Base-by-base conservation (phyloP, 352 stramenopile genomes). In the Proteromonas lacertae region DNA sequence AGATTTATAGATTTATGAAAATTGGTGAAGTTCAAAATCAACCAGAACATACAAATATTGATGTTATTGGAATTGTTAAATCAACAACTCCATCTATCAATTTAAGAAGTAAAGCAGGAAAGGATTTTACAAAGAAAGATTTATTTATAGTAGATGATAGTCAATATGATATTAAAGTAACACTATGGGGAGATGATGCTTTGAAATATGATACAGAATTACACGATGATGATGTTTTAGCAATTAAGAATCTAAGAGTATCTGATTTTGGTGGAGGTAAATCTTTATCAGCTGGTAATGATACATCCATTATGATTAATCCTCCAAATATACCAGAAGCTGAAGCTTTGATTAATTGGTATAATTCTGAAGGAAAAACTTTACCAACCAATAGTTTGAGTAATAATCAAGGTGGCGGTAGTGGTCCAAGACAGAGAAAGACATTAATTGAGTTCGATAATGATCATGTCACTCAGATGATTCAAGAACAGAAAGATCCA, bases 51-150 rank as follows among this genome's bases (percentile, higher is more conserved):
- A 52, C 40, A 19, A 82, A 66, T 40, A 59, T 94, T 19, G 81
- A 96, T 56, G 57, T 95, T 23, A 73, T 97, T 39, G 82, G 56
- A 14, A 62, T 96, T 14, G 77, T 93, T n/a, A 79, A 82, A 39
- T 51, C 68, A 20, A 67, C 90, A 20, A 63, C 63, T 1, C 76
- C 87, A 24, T 60, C 80, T 29, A 62, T 55, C 21, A 66, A 71
- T 28, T 75, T 97, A n/a, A n/a, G n/a, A n/a, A n/a, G n/a, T n/a
- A n/a, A 13, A 9, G 29, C 5, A 18, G 69, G 69, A 35, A 78
- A 78, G 46, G 75, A 93, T 51, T 52, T 94, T 16, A 67, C 70
- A 33, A 96, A 96, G 63, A 74, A 75, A 25, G 84, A 97, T 38
- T 60, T 96, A 24, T 73, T 61, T 18, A 43, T 98, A 14, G 64